Base-by-base conservation (phyloP, 345 rosid species). In the Lepidium sativum region DNA sequence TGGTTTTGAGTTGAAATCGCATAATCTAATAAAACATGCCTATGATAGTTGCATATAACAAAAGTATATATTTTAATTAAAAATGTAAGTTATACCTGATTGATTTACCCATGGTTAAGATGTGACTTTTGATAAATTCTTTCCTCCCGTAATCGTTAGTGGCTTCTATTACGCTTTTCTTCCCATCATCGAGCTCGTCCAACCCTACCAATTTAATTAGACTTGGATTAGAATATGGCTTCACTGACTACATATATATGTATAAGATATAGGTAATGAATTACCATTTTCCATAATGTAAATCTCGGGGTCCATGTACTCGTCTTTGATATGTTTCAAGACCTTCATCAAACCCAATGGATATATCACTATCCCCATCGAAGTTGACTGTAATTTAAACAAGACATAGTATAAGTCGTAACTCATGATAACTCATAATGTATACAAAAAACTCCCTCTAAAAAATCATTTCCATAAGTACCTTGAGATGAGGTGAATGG, bases 281-380 rank as follows among this genome's bases (percentile, higher is more conserved):
- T 72, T 74, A 74, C 78, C 78, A 63, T 74, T 74, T 58, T 74
- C 78, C 68, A 69, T 74, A n/a, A 74, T 69, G 57, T 74, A 74
- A 50, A 74, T 74, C 45, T 64, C 70, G 13, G 78, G 78, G 40
- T 74, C 61, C 65, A 54, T 68, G 42, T 68, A 74, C 38, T 74
- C 58, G 18, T 68, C 52, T 51, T 74, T 68, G 54, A 74, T 56
- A 57, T 74, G 69, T 54, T 49, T 68, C 65, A 74, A 29, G 31
- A 74, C 9, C 38, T 61, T 47, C 37, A 4, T 0, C 42, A 74
- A 61, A 21, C 78, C 78, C 48, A 0, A 7, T 29, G 73, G 78
- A 56, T 62, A 68, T 47, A 74, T 48, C 17, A 67, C 72, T 44
- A 74, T 62, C 10, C 69, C 59, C 64, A 53, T 34, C 50, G 75